Evolutionary conservation across 331 rosid species (phyloP), one percentile per base, ranked within the genome.

Genomic region (Stylosanthes scabra): DNA sequence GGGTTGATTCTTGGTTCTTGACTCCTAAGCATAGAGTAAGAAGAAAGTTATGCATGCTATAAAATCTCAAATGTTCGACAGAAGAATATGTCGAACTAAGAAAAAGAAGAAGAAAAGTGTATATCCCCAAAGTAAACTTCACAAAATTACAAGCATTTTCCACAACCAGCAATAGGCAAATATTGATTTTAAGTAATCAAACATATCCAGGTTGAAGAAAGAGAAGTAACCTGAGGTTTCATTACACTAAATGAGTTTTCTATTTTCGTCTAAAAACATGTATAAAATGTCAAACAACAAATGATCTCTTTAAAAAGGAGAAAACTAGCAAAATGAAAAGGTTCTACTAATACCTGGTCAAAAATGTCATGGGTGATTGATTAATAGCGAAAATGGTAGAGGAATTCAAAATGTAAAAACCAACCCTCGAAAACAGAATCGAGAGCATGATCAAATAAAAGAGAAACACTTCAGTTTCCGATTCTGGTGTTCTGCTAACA

Each of bases 371-470:
- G 29, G 20, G 8, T 12, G 10, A 40, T 14, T 12, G 10, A 40
- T 14, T 59, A 27, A 15, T 40, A 37, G 31, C 15, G 68, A 20
- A 56, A 56, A 45, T 9, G 14, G 9, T 68, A 74, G 60, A 62
- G 45, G 55, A 45, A 66, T 34, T 14, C 57, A 27, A 80, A 63
- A 58, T 27, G 47, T 41, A 56, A 20, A 27, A 40, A 70, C 68
- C 70, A 57, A 50, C 46, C 25, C 34, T 67, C 31, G 44, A n/a
- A 27, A 57, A 49, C 71, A 78, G 37, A 65, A 75, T 70, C 69
- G 46, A 9, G 29, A 31, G 59, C 14, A 14, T 5, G 2, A 25
- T 15, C 60, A 39, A 68, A 82, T 13, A 49, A 13, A 56, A 63
- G 39, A 70, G 40, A 71, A 40, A 12, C 41, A 40, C 41, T 50